Percentiles rank a stretch among this genome's conserved stretches.
Evolutionary conservation across 2,329 filamentous ascomycete genomes (phyloP).

Genomic region (Balansia obtecta): DNA sequence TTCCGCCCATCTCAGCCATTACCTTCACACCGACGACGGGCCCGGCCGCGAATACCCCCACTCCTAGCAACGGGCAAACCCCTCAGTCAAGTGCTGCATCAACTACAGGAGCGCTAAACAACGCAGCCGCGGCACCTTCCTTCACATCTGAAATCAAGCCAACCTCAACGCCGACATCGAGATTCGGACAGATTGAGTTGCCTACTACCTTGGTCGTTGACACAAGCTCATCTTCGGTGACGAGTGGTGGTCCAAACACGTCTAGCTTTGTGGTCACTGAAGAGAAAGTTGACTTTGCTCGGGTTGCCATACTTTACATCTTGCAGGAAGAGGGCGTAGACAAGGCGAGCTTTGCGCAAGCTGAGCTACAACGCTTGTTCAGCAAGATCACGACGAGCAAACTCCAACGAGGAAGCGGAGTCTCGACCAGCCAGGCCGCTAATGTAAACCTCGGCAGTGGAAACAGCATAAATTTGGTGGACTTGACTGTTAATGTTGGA

Average conservation of each 20-base stretch:
- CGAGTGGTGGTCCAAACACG: background rate
- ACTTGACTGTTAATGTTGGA: conserved; percentile 29
- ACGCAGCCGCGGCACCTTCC: background rate
- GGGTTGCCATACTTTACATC: conserved; percentile 49
- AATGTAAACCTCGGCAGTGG: conserved; percentile 30
- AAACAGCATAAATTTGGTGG: conserved; percentile 38
- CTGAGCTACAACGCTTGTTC: conserved; percentile 42
- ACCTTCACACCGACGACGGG: conserved; percentile 1
- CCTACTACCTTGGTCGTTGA: conserved; percentile 1
- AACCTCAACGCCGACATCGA: background rate
- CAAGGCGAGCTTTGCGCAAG: conserved; percentile 41
- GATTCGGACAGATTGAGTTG: background rate
- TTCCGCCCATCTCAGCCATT: conserved; percentile 5
- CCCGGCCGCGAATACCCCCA: background rate
- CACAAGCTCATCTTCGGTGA: background rate
- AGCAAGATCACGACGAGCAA: conserved; percentile 22
- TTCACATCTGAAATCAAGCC: background rate
- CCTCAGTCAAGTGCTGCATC: background rate
- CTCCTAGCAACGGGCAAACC: background rate
- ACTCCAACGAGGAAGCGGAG: conserved; percentile 16
- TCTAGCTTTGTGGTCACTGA: conserved; percentile 37
- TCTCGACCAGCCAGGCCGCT: conserved; percentile 26
- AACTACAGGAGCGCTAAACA: background rate
- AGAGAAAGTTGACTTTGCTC: conserved; percentile 49
- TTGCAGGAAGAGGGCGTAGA: conserved; percentile 41